Evolutionary conservation across 257 asterid species (phyloP), one percentile per base, ranked within the genome.

Genomic region (Ehretia macrophylla): DNA sequence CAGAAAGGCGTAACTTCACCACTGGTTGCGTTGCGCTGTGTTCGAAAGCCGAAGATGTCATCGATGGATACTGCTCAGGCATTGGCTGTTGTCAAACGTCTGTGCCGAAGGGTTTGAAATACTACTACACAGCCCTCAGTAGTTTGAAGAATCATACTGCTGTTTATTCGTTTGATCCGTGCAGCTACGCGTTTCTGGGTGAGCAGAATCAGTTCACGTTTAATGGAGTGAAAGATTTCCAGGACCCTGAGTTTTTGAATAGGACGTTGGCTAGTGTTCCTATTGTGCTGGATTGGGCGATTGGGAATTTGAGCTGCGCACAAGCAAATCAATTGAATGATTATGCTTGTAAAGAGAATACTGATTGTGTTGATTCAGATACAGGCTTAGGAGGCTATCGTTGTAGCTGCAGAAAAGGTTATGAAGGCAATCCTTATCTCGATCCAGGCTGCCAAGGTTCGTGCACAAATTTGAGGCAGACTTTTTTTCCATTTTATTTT

Each of bases 71-170:
- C 9, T 88, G 95, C 70, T 54, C 86, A 5, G 95, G 95, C 9
- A 65, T 70, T 17, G 95, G 96, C 1, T 88, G 95, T 59, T 83
- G 96, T 73, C 92, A 88, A 67, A 81, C 80, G 1, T 22, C 95
- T 0, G 51, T 88, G 17, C 95, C 96, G 0, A 75, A 45, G 48
- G 95, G 96, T 0, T 11, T 79, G 18, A 66, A 76, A 22, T 37
- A 0, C 14, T 83, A 59, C 16, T 0, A 0, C 0, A 59, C 78
- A 8, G 0, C 5, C 0, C 37, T 83, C 10, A 3, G 14, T 5
- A 72, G 80, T 37, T 4, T 50, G 51, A n/a, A 5, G 0, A 81
- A 79, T 17, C 85, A 85, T 8, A 75, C 83, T 0, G 4, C 0
- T 0, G 77, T 85, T 4, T 73, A 73, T 17, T 66, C 82, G 0